Base-by-base conservation (phyloP, 1,284 basidiomycete genomes). In the Pseudozyma flocculosa region DNA sequence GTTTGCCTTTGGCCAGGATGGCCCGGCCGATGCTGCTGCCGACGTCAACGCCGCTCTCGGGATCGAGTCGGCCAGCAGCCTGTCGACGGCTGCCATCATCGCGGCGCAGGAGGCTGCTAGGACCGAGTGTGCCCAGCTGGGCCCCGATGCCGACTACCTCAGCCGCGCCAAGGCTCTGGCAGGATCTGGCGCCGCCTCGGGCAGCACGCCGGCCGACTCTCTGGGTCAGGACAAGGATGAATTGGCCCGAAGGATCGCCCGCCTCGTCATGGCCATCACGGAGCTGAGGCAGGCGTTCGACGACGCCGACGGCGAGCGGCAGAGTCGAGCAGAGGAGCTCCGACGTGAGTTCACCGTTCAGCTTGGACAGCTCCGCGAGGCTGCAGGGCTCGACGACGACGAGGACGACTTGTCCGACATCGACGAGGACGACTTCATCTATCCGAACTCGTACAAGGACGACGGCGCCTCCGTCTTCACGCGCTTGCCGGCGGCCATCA, bases 391-490 rank as follows among this genome's bases (percentile, higher is more conserved):
- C n/a, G 69, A 70, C 17, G 64, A 67, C 9, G 70, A 57, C 11
- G 61, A 59, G 4, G 70, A 71, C 29, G 67, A 61, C 13, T 58
- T 65, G 18, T 63, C 62, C 10, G 70, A 73, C 18, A 47, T 47
- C 24, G 66, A 68, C 21, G 69, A 69, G 15, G 69, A 72, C 15
- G 72, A 73, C 24, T 74, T 74, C 57, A 73, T 74, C 50, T 74
- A 74, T 18, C 72, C 72, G 0, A 72, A 72, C 45, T 74, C 72
- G 22, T 74, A 69, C 66, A 70, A 70, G 50, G 71, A 73, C 41
- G 72, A 74, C 38, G 65, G 64, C n/a, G 68, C 69, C 0, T 73
- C 70, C 7, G 61, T 71, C 30, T 67, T 71, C 40, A 74, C 72
- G 14, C 66, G 70, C n/a, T 19, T 72, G 23, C 50, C 46, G 13